phyloP scores from a whole-genome alignment of 768 basidiomycete genomes.

The Saitozyma podzolica region DNA sequence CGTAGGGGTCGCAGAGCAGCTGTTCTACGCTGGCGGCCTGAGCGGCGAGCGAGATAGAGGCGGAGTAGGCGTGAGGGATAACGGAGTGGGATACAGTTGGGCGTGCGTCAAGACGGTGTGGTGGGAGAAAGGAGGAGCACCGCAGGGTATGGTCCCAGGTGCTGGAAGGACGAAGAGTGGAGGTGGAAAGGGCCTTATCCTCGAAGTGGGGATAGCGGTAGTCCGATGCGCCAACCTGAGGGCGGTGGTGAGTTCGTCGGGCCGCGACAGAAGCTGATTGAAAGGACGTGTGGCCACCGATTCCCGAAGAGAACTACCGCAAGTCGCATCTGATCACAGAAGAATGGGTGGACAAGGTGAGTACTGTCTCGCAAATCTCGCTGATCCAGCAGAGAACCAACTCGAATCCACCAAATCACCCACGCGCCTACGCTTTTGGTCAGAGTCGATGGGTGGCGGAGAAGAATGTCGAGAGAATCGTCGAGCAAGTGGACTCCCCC shows the following conservation, averaged over 20 bases:
- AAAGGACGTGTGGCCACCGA: conserved; percentile 49
- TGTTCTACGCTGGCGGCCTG: conserved; percentile 37
- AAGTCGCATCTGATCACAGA: conserved; percentile 48
- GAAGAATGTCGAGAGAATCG: conserved; percentile 40
- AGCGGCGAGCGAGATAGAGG: conserved; percentile 19
- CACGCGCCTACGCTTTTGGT: conserved; percentile 48
- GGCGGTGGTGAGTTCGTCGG: conserved; percentile 40
- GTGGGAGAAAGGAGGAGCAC: conserved; percentile 49
- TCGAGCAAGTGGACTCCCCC: conserved; percentile 38
- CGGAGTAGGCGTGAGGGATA: conserved; percentile 28
- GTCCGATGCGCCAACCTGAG: conserved; percentile 47
- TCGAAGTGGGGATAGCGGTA: conserved; percentile 48
- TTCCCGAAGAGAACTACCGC: conserved; percentile 49
- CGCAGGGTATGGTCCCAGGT: conserved; percentile 35
- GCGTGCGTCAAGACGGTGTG: conserved; percentile 45
- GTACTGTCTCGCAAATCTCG: conserved; percentile 2
- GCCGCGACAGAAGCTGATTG: not conserved
- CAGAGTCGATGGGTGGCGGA: conserved; percentile 44
- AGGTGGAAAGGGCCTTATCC: conserved; percentile 40
- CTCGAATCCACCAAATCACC: conserved; percentile 41
- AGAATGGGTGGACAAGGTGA: conserved; percentile 53
- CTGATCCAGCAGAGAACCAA: conserved; percentile 39
- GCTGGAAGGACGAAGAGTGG: conserved; percentile 28
- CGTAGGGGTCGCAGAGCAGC: conserved; percentile 37
- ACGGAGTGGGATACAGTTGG: conserved; percentile 44